Evolutionary conservation across 2,329 filamentous ascomycete species (phyloP), one percentile per base, ranked within the genome.

Genomic region (Curvularia hawaiiensis): DNA sequence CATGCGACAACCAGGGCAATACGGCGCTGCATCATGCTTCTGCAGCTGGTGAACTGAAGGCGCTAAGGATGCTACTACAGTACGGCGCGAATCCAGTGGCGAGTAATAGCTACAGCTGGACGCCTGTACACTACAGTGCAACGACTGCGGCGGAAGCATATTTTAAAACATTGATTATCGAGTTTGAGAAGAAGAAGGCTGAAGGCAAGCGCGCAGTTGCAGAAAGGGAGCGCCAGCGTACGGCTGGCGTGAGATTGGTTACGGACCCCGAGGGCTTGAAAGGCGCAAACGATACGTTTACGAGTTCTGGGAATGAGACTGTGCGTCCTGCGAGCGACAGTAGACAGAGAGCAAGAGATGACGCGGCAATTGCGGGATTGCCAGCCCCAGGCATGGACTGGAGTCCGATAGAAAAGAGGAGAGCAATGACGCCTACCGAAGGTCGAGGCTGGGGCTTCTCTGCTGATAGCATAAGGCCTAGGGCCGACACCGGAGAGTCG

Each of bases 21-120:
- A 96, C 91, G 2, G 90, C 91, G 0, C 80, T 96, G 43, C 92
- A 96, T 77, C 92, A 95, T 78, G 92, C 92, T 12, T 91, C 88
- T 68, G 89, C 89, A 45, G 90, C 90, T 68, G 92, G 92, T 1
- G 90, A 94, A 65, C 76, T 96, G 45, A 86, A 92, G 52, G 89
- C 91, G 0, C 78, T 96, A 53, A 83, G 92, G 43, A 89, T 92
- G 35, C 80, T 96, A 52, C 82, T 96, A 12, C 87, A 89, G 3
- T 90, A 90, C 0, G 92, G 92, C 11, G 91, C 92, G 0, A 88
- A 92, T 65, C 85, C 90, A 0, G 82, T 89, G 53, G 85, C 85
- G 54, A 83, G 83, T 64, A 96, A 96, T 71, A 79, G 86, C 2
- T 91, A 88, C 81, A 88, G 86, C 70, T 96, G 92, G 90, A 92